Base-by-base conservation (phyloP, 768 basidiomycete species). In the Xanthoconium purpureum region DNA sequence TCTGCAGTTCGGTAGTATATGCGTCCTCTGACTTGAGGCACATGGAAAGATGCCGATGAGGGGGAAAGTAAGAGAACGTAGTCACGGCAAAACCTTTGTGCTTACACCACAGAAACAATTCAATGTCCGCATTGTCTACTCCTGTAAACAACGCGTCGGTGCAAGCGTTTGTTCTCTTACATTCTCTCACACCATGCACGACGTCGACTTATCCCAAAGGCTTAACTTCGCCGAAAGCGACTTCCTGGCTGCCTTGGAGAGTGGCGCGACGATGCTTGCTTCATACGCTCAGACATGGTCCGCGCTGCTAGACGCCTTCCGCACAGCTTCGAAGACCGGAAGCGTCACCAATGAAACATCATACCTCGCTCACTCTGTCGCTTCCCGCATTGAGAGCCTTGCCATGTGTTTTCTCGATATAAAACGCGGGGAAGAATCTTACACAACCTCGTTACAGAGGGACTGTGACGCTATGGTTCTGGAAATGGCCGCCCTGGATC, bases 51-150 rank as follows among this genome's bases (percentile, higher is more conserved):
- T 37, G 36, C 14, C 38, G 28, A 11, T 33, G 32, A 33, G 6
- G 11, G 32, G 6, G 32, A 33, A n/a, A n/a, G n/a, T n/a, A n/a
- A n/a, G n/a, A n/a, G n/a, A n/a, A n/a, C n/a, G n/a, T n/a, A n/a
- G n/a, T n/a, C n/a, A n/a, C n/a, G n/a, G n/a, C n/a, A n/a, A n/a
- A n/a, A n/a, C n/a, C n/a, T n/a, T n/a, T n/a, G 20, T 44, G 44
- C 5, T 56, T 56, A 52, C 46, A 32, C 20, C 1, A 33, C 32
- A 39, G 5, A n/a, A n/a, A n/a, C n/a, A 18, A 46, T 55, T 62
- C 51, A 48, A 51, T 47, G 56, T 60, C 61, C 61, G 61, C 61
- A 60, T 57, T 62, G 59, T 42, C 32, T 33, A 17, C 18, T 8
- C 1, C 6, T 33, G 32, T 33, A 6, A 11, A 11, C 6, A 11